A percentile compares a stretch with the other conserved stretches of the same genome.
These are phyloP conservation scores for Mallotus repandus DNA, from an alignment of 441 rosid species.

Conservation along the genomic window DNA sequence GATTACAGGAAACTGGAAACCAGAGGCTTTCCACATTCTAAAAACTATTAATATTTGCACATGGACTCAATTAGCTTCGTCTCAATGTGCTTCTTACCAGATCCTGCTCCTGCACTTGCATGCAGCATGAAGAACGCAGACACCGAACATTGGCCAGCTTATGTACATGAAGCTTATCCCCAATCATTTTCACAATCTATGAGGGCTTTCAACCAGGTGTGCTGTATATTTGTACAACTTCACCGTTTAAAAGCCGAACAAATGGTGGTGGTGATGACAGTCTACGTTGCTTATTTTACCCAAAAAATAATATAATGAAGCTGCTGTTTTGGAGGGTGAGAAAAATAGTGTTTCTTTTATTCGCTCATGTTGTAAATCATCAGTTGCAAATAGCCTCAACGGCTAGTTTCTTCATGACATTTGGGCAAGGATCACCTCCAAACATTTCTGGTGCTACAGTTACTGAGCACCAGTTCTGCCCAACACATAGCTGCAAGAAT, in stretches of 20 bases:
- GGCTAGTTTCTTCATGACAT: conserved; percentile 83
- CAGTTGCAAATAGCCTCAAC: conserved; percentile 87
- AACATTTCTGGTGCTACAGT: conserved; percentile 92
- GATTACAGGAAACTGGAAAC: conserved; percentile 44
- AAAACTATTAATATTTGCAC: conserved; percentile 37
- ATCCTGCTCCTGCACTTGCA: not conserved
- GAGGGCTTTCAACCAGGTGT: conserved; percentile 40
- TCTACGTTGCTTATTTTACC: conserved; percentile 30
- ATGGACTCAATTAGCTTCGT: conserved; percentile 48
- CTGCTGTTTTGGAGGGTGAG: conserved; percentile 19
- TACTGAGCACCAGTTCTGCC: conserved; percentile 83
- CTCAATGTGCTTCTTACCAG: conserved; percentile 52
- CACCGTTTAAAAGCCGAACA: conserved; percentile 49
- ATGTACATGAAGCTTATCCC: conserved; percentile 29
- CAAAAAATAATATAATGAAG: conserved; percentile 22
- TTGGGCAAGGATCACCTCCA: conserved; percentile 92
- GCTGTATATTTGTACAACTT: conserved; percentile 81
- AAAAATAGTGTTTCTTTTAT: conserved; percentile 22
- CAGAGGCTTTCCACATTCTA: conserved; percentile 41
- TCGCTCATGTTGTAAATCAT: conserved; percentile 18
- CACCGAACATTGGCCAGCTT: conserved; percentile 11
- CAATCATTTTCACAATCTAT: conserved; percentile 32
- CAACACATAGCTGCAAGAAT: conserved; percentile 76
- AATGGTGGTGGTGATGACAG: conserved; percentile 23
- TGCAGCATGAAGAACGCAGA: conserved; percentile 12